Base-by-base conservation (phyloP, 371 early-diverging fungal species). In the Amoeboaphelidium protococcarum region DNA sequence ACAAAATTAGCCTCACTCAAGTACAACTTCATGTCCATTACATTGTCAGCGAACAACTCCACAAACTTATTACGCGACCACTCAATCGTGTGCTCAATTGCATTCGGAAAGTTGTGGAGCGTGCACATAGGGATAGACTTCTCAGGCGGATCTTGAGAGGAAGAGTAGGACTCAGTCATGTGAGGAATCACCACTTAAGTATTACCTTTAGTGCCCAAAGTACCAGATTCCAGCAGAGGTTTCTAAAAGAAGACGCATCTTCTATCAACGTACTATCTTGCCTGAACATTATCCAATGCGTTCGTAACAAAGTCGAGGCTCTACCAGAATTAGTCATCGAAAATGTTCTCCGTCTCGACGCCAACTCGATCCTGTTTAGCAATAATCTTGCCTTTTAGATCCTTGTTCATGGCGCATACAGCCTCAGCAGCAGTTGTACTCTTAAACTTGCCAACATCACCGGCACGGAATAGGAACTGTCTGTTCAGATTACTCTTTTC, bases 51-150 rank as follows among this genome's bases (percentile, higher is more conserved):
- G 71, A 98, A 99, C 53, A 82, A 65, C 0, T 84, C 92, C 56
- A 92, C 88, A 64, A 99, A 99, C 54, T 82, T 64, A 63, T 92
- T 91, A 51, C 97, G 82, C 2, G 97, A 90, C 98, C 96, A 92
- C 62, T 97, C 94, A 58, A 99, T 98, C n/a, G 96, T 92, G 65
- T 99, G 99, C 71, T 98, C 98, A 50, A 98, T 95, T 2, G 79
- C 78, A 60, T 95, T 87, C 46, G 99, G 99, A 76, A 97, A 97
- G 69, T 92, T 95, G 73, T 94, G 91, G 47, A 99, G 73, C 2
- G 99, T 99, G 73, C 99, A 99, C 53, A 92, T 82, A 27, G 99
- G 99, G 52, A 98, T 95, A 23, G 87, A 76, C 64, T 89, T 95
- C 63, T 98, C 98, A 26, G 94, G 96, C 0, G 99, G 98, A 63